A percentile compares a stretch with the other conserved stretches of the same genome.
These are phyloP conservation scores for Diversispora epigaea DNA, from an alignment of 192 early-diverging fungal genomes.

Conservation along the genomic window DNA sequence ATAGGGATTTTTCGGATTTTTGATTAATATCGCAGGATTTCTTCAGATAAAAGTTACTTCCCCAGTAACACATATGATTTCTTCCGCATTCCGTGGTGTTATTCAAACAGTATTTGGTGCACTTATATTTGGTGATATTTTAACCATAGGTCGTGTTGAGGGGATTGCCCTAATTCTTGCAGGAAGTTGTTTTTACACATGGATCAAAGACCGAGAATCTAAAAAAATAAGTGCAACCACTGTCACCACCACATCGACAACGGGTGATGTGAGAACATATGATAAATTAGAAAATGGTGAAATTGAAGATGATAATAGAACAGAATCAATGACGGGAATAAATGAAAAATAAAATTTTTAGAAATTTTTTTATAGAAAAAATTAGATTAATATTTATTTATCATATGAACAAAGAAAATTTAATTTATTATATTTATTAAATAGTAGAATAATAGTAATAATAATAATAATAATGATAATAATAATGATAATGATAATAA, in stretches of 20 bases:
- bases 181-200: slow-evolving; percentile 42
- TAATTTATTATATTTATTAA: too few species aligned
- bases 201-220: slow-evolving; percentile 37
- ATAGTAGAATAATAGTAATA: too few species aligned
- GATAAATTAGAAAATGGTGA: neutral
- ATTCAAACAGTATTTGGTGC: slow-evolving; percentile 42
- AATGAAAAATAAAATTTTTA: too few species aligned
- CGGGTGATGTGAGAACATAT: neutral
- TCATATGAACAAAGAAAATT: too few species aligned
- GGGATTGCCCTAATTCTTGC: slow-evolving; percentile 41
- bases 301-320: neutral
- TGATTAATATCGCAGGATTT: slow-evolving; percentile 63
- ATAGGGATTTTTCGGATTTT: slow-evolving; percentile 56
- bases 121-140: slow-evolving; percentile 39
- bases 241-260: too few species aligned
- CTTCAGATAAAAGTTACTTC: slow-evolving; percentile 65
- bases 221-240: neutral
- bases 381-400: too few species aligned
- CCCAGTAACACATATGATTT: slow-evolving; percentile 60
- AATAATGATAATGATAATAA: too few species aligned
- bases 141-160: slow-evolving; percentile 39
- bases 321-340: too few species aligned
- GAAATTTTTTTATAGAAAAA: too few species aligned
- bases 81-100: slow-evolving; percentile 58
- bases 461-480: too few species aligned